Evolutionary conservation across 2,329 filamentous ascomycete genomes (phyloP).

Genomic region (Dactylellina parvicollis): DNA sequence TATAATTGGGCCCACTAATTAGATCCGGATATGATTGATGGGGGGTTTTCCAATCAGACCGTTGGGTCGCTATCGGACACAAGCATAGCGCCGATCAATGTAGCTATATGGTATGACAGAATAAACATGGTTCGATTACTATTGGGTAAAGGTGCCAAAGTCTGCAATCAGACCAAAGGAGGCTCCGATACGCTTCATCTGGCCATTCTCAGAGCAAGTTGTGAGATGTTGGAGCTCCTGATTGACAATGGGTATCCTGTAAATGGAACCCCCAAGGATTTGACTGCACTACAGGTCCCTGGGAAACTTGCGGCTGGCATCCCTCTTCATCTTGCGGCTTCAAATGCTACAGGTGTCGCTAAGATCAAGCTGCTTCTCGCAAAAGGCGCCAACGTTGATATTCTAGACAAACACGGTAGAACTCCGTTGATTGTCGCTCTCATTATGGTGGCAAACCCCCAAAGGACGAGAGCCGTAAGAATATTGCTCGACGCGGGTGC

Average conservation of each 20-base stretch:
- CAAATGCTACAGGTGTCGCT: no score
- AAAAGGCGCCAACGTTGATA: slow-evolving; percentile 10
- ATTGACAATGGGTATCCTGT: not conserved
- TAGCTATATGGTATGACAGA: not conserved
- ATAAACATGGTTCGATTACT: slow-evolving; percentile 1
- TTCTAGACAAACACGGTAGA: not conserved
- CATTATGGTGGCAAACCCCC: not conserved
- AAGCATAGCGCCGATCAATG: not conserved
- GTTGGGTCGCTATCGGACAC: no score
- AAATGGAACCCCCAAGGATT: not conserved
- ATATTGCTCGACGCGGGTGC: not conserved
- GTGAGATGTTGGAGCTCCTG: not conserved
- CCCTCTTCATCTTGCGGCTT: slow-evolving; percentile 2
- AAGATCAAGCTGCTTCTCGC: not conserved
- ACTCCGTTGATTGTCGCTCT: slow-evolving; percentile 3
- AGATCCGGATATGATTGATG: not conserved
- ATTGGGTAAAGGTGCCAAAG: not conserved
- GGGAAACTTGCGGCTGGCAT: not conserved
- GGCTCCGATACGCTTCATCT: not conserved
- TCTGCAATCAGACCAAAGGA: slow-evolving; percentile 1
- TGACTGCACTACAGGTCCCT: no score
- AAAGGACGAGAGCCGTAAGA: no score
- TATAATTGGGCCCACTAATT: not conserved
- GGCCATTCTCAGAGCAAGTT: not conserved
- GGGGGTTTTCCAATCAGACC: no score